Percentiles rank a stretch among this genome's conserved stretches.
These are phyloP conservation scores for Heliamphora pulchella DNA, from an alignment of 179 eudicot species.

Conservation along the genomic window DNA sequence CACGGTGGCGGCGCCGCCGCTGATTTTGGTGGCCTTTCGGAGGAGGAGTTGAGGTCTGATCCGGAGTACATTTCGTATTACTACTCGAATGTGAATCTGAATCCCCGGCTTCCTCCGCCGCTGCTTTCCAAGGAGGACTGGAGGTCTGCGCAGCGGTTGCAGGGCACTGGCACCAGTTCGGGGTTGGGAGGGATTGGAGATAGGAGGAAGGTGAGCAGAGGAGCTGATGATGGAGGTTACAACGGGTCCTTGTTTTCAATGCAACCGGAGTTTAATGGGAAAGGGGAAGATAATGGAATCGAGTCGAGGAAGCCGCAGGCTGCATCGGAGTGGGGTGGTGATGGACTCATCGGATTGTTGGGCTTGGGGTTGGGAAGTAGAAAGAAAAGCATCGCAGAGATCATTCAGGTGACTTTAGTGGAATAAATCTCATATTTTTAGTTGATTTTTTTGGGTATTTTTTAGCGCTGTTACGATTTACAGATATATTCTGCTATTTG, in stretches of 20 bases:
- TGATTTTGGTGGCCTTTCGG: slow-evolving; percentile 29
- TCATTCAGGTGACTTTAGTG: slow-evolving; percentile 51
- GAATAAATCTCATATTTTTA: not conserved
- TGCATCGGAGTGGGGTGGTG: slow-evolving; percentile 62
- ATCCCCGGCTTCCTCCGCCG: slow-evolving; percentile 68
- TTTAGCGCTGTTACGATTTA: not conserved
- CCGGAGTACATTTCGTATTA: slow-evolving; percentile 55
- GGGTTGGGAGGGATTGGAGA: slow-evolving; percentile 57
- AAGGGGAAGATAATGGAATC: slow-evolving; percentile 29
- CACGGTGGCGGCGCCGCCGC: not conserved
- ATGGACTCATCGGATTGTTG: slow-evolving; percentile 73
- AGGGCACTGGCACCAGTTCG: slow-evolving; percentile 30
- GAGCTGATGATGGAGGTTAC: slow-evolving; percentile 27
- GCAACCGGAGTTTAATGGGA: slow-evolving; percentile 45
- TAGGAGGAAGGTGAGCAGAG: slow-evolving; percentile 43
- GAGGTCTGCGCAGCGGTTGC: slow-evolving; percentile 52
- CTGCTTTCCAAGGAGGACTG: slow-evolving; percentile 62
- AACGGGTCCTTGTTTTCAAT: slow-evolving; percentile 36
- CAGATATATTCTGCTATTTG: not conserved
- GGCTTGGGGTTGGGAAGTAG: slow-evolving; percentile 65
- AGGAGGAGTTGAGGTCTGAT: slow-evolving; percentile 62
- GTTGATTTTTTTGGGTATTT: not conserved
- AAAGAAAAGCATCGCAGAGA: slow-evolving; percentile 70
- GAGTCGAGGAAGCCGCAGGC: slow-evolving; percentile 38
- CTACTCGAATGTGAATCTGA: slow-evolving; percentile 50